phyloP scores from a whole-genome alignment of 1,284 basidiomycete genomes.

The Apiotrichum gracile region DNA sequence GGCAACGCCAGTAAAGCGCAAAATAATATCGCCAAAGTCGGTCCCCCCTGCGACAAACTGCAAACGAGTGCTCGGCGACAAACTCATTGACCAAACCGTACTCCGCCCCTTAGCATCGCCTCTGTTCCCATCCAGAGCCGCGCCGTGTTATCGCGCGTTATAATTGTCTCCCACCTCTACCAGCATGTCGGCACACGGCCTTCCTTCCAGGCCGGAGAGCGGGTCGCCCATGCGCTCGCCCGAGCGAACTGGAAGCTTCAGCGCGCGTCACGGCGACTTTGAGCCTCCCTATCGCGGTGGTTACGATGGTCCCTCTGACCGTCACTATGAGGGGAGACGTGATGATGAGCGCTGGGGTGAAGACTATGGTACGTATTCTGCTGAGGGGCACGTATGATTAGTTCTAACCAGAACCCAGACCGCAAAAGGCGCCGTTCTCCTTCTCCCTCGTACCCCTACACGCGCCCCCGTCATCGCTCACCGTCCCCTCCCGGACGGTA shows the following conservation, averaged over 20 bases:
- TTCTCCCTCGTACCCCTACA: conserved; percentile 66
- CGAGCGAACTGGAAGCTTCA: neutral
- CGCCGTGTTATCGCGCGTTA: too few species aligned
- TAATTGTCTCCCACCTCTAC: neutral
- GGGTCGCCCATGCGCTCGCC: conserved; percentile 7
- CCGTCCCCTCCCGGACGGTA: conserved; percentile 25
- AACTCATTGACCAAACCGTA: too few species aligned
- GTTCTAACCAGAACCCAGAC: conserved; percentile 26
- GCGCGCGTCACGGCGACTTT: conserved; percentile 1
- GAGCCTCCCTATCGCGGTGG: neutral
- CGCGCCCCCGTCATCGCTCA: conserved; percentile 27
- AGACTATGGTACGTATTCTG: conserved; percentile 36
- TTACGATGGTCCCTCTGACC: conserved; percentile 1
- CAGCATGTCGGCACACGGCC: conserved; percentile 5
- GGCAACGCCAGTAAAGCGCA: too few species aligned
- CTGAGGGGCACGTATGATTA: too few species aligned
- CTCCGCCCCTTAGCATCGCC: too few species aligned
- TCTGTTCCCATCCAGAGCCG: too few species aligned
- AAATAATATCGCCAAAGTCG: too few species aligned
- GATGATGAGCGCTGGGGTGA: conserved; percentile 31
- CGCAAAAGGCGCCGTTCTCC: conserved; percentile 75
- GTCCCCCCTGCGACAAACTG: too few species aligned
- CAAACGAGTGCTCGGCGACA: too few species aligned
- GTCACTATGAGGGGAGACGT: conserved; percentile 3
- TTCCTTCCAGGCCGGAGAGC: conserved; percentile 1